Evolutionary conservation across 257 asterid genomes (phyloP).

Genomic region (Solanum arcanum): DNA sequence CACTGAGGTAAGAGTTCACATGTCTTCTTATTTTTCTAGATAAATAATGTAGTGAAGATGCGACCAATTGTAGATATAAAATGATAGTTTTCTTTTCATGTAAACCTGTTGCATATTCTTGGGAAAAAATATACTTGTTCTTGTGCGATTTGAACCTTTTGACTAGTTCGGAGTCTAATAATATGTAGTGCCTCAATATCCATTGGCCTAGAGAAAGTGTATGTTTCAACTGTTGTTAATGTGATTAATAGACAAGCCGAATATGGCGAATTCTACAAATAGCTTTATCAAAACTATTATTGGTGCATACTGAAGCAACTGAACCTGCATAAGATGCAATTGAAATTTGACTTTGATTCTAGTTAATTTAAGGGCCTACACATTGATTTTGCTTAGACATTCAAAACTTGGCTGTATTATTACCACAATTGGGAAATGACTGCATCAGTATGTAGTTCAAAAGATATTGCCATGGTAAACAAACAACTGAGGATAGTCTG

Average conservation of each 20-base stretch:
- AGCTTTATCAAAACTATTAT: neutral
- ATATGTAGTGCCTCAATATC: neutral
- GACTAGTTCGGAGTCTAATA: neutral
- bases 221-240: neutral
- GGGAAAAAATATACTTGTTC: neutral
- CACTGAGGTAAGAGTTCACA: constrained; percentile 54
- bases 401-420: neutral
- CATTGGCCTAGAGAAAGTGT: neutral
- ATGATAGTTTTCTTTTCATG: neutral
- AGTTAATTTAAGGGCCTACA: neutral
- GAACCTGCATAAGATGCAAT: neutral
- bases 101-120: neutral
- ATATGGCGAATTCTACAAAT: neutral
- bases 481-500: neutral
- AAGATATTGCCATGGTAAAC: neutral
- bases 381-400: neutral
- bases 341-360: neutral
- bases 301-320: neutral
- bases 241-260: neutral
- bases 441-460: neutral
- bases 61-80: neutral
- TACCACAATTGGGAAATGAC: neutral
- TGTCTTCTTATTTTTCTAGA: neutral
- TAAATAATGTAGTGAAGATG: neutral
- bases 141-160: neutral